These are phyloP conservation scores for Fraxinus paxiana DNA, from an alignment of 305 asterid genomes.

Conservation along the genomic window DNA sequence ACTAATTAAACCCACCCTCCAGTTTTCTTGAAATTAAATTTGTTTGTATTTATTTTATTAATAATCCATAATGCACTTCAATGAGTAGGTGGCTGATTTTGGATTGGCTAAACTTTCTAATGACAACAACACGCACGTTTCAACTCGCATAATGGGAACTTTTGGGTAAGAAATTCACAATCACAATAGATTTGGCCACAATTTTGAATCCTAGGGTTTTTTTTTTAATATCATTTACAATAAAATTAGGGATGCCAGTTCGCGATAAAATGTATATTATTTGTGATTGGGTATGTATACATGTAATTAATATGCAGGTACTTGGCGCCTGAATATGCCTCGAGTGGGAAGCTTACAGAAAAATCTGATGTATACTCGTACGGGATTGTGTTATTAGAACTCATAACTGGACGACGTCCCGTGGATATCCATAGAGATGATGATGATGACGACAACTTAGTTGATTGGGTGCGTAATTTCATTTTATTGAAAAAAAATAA, in stretches of 20 bases:
- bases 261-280: background rate
- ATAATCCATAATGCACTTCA: background rate
- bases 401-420: constrained; percentile 73
- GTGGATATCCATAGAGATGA: constrained; percentile 47
- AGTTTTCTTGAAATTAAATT: background rate
- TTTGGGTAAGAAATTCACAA: constrained; percentile 52
- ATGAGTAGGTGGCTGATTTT: constrained; percentile 76
- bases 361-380: constrained; percentile 81
- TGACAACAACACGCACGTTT: constrained; percentile 77
- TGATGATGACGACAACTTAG: constrained; percentile 50
- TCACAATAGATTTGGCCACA: background rate
- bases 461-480: constrained; percentile 61
- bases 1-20: background rate
- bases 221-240: background rate
- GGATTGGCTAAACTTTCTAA: constrained; percentile 83
- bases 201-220: background rate
- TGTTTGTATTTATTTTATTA: background rate
- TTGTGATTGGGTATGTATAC: background rate
- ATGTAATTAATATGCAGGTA: constrained; percentile 37
- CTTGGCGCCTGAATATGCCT: constrained; percentile 84
- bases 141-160: constrained; percentile 94
- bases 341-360: constrained; percentile 81
- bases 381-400: constrained; percentile 76
- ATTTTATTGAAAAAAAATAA: background rate
- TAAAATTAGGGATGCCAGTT: background rate